Evolutionary conservation across 1,284 basidiomycete species (phyloP), one percentile per base, ranked within the genome.

Genomic region (Coniferiporia sulphurascens): DNA sequence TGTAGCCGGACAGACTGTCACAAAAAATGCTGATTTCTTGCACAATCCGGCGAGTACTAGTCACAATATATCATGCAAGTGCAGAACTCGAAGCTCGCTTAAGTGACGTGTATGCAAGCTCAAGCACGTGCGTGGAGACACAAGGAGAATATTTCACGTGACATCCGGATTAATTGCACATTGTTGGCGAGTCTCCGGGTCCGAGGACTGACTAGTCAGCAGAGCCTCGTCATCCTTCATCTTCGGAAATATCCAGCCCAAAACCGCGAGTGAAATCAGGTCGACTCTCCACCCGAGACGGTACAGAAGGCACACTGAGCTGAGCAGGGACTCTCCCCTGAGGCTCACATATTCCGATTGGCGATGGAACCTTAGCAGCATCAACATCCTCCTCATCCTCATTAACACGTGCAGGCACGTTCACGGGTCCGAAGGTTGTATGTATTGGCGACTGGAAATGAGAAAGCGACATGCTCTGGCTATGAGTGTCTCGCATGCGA

Each of bases 181-280:
- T 27, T 5, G n/a, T 27, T 27, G 27, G 27, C 27, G 27, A 27
- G 27, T 5, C 5, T 27, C 27, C 27, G 27, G 27, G 5, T 27
- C 27, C 5, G 27, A 27, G 27, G 27, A 27, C 27, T 5, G 27
- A 27, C 3, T 27, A 2, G 27, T 71, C 19, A 66, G 63, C 17
- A 64, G 67, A 27, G 68, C 70, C 51, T 78, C 77, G 27, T 68
- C 65, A 13, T 64, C 73, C 70, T 15, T 80, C 83, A 66, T 90
- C 88, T 65, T 89, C 85, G 4, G 87, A 85, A 59, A 85, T 83
- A 64, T 91, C 87, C 51, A 91, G 67, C 1, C 89, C 88, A 70
- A 91, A 92, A 2, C 89, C 89, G 63, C 85, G 81, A 58, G 73
- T 70, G 67, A 91, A 92, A 69, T 91, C 88, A 3, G 87, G 84